A percentile compares a stretch with the other conserved stretches of the same genome.
Conservation (phyloP, 2,329 filamentous ascomycete genomes). For the Emydomyces testavorans region DNA sequence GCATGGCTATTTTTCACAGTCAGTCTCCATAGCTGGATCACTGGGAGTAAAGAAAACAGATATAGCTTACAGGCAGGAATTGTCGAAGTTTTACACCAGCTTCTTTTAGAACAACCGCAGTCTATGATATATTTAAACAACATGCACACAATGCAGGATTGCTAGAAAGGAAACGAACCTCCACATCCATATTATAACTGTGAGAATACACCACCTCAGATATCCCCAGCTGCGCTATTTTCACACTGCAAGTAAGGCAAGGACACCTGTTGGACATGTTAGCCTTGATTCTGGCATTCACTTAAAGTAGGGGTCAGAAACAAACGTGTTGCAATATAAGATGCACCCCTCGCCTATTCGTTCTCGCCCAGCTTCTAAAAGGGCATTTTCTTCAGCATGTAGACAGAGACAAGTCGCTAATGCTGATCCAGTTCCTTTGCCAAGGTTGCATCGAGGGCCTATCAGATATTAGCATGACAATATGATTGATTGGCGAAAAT, state of each 20-base stretch:
- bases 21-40: constrained; percentile 2
- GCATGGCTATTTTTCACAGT: constrained; percentile 40
- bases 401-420: constrained; percentile 85
- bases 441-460: constrained; percentile 66
- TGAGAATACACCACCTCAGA: constrained; percentile 90
- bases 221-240: constrained; percentile 94
- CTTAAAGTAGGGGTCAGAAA: not conserved
- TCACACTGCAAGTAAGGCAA: constrained; percentile 94
- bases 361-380: constrained; percentile 87
- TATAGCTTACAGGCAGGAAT: constrained; percentile 62
- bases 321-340: constrained; percentile 76
- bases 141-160: constrained; percentile 4
- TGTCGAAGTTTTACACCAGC: constrained; percentile 78
- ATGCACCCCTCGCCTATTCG: constrained; percentile 70
- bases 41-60: constrained; percentile 8
- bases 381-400: constrained; percentile 96
- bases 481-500: not conserved
- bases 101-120: constrained; percentile 68
- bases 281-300: not conserved
- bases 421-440: constrained; percentile 55
- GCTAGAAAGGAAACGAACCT: constrained; percentile 34
- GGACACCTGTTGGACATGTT: constrained; percentile 50
- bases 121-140: constrained; percentile 29
- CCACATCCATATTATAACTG: constrained; percentile 84
- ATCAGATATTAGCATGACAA: not conserved